Base-by-base conservation (phyloP, 2,329 filamentous ascomycete genomes). In the Neofusicoccum sp. region DNA sequence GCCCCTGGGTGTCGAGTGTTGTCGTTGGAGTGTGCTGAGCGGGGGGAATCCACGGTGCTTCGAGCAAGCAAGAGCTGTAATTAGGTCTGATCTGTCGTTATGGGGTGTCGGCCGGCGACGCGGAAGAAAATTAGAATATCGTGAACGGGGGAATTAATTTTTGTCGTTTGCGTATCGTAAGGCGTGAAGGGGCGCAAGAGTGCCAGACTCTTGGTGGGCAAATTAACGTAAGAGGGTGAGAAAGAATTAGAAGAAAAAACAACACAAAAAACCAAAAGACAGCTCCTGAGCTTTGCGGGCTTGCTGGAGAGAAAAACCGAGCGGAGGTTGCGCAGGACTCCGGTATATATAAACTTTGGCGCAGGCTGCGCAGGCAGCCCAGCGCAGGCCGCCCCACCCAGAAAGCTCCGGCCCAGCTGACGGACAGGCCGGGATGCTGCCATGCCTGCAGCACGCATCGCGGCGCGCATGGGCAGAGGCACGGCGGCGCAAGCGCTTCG, bases 241-340 rank as follows among this genome's bases (percentile, higher is more conserved):
- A 56, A 63, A 62, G 43, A 56, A 62, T 43, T 49, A 71, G 66
- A 69, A 70, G 73, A 74, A 78, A 73, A 72, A 75, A 70, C 71
- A 72, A 71, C 71, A 71, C 72, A 75, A 74, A 71, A 73, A 68
- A 70, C 68, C 71, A 77, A 76, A 77, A 78, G 76, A 77, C 75
- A 81, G 78, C 78, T 81, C 80, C 79, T 69, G 75, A 74, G 66
- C 80, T 80, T 75, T 47, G 81, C 78, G 80, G 71, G 77, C 80
- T 82, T 81, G 80, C 80, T 82, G 78, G 76, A 79, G 77, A 79
- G 72, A 74, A 71, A 71, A 74, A 62, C 33, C 29, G 54, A 43
- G 54, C 45, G 54, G 41, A 39, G 41, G 56, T 60, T 39, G 56
- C 56, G 56, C 56, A 60, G 56, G 43, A 12, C 14, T n/a, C 33